phyloP scores from a whole-genome alignment of 2,329 filamentous ascomycete species.

The Exophiala spinifera region DNA sequence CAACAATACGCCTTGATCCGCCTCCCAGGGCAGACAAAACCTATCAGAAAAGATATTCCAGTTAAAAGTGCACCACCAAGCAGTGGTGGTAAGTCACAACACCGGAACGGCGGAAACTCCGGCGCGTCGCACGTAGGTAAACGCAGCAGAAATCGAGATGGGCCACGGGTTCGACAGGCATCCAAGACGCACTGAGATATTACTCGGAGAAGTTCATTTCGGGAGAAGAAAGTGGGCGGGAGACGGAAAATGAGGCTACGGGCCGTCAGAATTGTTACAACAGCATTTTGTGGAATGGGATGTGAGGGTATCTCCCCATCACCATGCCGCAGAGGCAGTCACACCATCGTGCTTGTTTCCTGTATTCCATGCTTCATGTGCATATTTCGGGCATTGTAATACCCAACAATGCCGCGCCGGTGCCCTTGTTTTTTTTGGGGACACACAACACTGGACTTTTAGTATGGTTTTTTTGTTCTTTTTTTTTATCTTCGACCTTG shows the following conservation, averaged over 20 bases:
- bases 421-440: too few relatives aligned
- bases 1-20: constrained; percentile 27
- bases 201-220: neutral
- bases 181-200: constrained; percentile 21
- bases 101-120: constrained; percentile 14
- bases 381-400: too few relatives aligned
- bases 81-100: constrained; percentile 6
- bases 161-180: constrained; percentile 13
- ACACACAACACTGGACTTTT: too few relatives aligned
- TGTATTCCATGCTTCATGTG: too few relatives aligned
- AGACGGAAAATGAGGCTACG: neutral
- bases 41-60: constrained; percentile 26
- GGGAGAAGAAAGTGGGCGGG: neutral
- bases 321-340: too few relatives aligned
- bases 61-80: constrained; percentile 11
- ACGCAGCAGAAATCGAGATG: constrained; percentile 9
- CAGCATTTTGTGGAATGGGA: neutral
- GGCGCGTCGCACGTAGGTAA: constrained; percentile 17
- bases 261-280: neutral
- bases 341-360: too few relatives aligned
- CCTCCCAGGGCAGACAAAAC: constrained; percentile 19
- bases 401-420: too few relatives aligned
- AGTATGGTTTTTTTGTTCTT: too few relatives aligned
- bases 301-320: too few relatives aligned
- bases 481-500: too few relatives aligned